Evolutionary conservation across 495 filamentous ascomycete genomes (phyloP).

Genomic region (Aspergillus affinis): DNA sequence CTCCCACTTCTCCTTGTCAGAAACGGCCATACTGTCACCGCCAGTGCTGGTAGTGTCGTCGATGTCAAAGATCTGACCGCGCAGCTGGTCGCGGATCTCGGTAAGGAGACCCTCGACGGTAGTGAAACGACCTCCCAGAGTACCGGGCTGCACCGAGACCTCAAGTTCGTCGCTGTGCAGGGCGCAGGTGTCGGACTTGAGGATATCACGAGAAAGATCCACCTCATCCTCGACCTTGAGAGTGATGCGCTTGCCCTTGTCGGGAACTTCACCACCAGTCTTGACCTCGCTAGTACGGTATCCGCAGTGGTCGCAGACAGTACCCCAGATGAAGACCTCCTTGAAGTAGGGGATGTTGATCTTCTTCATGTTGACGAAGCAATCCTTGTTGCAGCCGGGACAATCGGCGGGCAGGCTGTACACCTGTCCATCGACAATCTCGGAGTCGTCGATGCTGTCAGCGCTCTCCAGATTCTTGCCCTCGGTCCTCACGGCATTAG

Average conservation of each 20-base stretch:
- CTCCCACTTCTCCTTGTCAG: conserved; percentile 69
- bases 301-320: conserved; percentile 84
- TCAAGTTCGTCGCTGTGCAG: conserved; percentile 82
- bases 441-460: conserved; percentile 55
- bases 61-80: conserved; percentile 79
- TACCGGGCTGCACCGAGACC: conserved; percentile 82
- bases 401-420: conserved; percentile 89
- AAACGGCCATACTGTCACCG: conserved; percentile 69
- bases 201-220: conserved; percentile 87
- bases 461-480: conserved; percentile 16
- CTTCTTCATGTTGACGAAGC: conserved; percentile 90
- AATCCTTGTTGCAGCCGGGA: conserved; percentile 81
- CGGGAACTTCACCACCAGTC: conserved; percentile 89
- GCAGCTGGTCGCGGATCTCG: conserved; percentile 86
- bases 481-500: conserved; percentile 30
- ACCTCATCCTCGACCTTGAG: conserved; percentile 68
- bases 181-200: conserved; percentile 92
- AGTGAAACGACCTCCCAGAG: conserved; percentile 94
- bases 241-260: conserved; percentile 79
- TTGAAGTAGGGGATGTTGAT: conserved; percentile 97
- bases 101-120: conserved; percentile 94
- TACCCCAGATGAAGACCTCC: conserved; percentile 88
- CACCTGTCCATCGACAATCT: conserved; percentile 84
- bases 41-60: conserved; percentile 53
- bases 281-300: conserved; percentile 95